Evolutionary conservation across 2,329 filamentous ascomycete species (phyloP).

Genomic region (Trichoderma sp.): DNA sequence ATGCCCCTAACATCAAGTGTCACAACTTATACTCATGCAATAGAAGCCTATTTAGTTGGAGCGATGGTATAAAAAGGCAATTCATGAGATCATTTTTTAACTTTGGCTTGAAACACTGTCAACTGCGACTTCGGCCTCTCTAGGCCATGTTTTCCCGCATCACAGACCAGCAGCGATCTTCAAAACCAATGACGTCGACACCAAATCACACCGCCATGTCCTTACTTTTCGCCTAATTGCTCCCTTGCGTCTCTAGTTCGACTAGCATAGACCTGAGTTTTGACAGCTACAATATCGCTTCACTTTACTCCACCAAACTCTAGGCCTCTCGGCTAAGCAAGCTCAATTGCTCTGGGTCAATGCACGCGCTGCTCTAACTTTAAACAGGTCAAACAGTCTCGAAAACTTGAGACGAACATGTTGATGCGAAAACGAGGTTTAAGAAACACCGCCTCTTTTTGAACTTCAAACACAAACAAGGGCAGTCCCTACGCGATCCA

Average conservation of each 20-base stretch:
- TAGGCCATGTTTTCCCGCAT: not conserved
- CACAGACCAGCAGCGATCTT: not conserved
- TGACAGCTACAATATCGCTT: not conserved
- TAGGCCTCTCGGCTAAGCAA: not conserved
- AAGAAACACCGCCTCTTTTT: not conserved
- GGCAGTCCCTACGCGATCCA: not conserved
- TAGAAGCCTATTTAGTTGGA: rapidly evolving
- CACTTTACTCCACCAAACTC: not conserved
- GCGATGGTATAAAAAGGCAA: not conserved
- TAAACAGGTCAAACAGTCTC: not conserved
- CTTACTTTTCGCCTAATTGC: not conserved
- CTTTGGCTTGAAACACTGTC: not conserved
- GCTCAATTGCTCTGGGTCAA: not conserved
- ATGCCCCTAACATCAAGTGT: too few species aligned
- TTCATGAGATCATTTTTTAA: not conserved
- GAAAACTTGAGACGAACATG: not conserved
- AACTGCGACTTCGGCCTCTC: not conserved
- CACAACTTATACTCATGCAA: not conserved
- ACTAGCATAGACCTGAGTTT: not conserved
- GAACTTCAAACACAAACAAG: not conserved
- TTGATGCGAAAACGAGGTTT: not conserved
- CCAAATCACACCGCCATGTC: not conserved
- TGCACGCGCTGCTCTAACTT: not conserved
- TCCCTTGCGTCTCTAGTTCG: not conserved
- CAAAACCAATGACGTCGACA: not conserved